Evolutionary conservation across 148 eudicot species (phyloP).

Genomic region (Rhododendron vialii): DNA sequence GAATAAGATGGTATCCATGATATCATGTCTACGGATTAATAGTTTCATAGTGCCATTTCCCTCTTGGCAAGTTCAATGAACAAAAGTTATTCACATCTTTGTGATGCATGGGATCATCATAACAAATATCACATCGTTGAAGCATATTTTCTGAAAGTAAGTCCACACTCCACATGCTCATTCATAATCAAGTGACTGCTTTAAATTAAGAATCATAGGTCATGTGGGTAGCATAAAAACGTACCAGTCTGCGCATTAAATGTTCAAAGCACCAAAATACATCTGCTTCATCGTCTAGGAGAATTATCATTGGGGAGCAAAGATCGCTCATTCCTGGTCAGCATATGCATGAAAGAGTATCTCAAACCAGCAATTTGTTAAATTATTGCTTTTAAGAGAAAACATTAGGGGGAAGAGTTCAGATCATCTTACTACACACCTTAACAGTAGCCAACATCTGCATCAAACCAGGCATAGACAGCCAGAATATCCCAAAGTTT

Average conservation of each 20-base stretch:
- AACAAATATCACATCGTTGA: not conserved
- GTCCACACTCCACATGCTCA: not conserved
- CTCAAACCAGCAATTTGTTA: slow-evolving; percentile 9
- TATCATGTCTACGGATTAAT: too few relatives aligned
- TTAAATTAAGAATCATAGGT: not conserved
- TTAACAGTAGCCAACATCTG: slow-evolving; percentile 93
- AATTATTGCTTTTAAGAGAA: not conserved
- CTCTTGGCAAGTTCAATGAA: not conserved
- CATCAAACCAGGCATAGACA: slow-evolving; percentile 87
- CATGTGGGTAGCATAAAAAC: not conserved
- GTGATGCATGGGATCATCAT: not conserved
- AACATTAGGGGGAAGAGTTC: not conserved
- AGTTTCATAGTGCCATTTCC: not conserved
- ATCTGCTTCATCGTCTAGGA: slow-evolving; percentile 92
- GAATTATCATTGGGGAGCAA: slow-evolving; percentile 94
- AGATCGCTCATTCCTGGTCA: slow-evolving; percentile 93
- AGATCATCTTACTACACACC: slow-evolving; percentile 42
- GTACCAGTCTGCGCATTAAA: slow-evolving; percentile 92
- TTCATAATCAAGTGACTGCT: not conserved
- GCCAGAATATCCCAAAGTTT: slow-evolving; percentile 94
- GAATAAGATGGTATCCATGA: too few relatives aligned
- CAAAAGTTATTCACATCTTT: not conserved
- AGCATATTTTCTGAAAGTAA: slow-evolving; percentile 2
- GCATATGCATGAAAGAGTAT: slow-evolving; percentile 10
- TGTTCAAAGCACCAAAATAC: slow-evolving; percentile 98